Base-by-base conservation (phyloP, 2,329 filamentous ascomycete species). In the Colletotrichum falcatum region DNA sequence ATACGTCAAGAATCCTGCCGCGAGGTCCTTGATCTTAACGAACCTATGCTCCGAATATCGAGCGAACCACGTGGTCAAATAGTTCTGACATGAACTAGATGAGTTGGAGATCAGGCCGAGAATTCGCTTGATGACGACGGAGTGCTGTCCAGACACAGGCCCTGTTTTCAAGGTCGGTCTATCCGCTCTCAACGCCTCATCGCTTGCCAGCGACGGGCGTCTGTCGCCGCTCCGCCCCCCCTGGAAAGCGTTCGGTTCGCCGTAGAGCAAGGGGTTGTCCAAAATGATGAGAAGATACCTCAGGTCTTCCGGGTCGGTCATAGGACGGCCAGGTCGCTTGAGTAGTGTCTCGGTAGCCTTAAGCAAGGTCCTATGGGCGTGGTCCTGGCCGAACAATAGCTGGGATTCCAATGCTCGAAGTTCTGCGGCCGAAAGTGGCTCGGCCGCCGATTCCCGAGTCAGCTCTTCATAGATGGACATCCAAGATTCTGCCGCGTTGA, bases 81-180 rank as follows among this genome's bases (percentile, higher is more conserved):
- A 89, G 64, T 91, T 90, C 75, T 97, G 94, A 74, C 92, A 95
- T 68, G 91, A 88, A 68, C 89, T 88, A 0, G 93, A 87, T 16
- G 93, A 84, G 78, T 97, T 94, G 1, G 94, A 92, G 30, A 97
- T 78, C 12, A 97, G 82, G 0, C 95, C 95, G 33, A 97, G 80
- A 48, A 97, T 90, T 46, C 95, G 89, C 79, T 97, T 97, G 75
- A 97, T 89, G 63, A 97, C 92, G 5, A 92, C 92, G 2, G 93
- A 94, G 79, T 97, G 92, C 70, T 93, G 89, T 1, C 91, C 91
- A 33, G 88, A 84, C 14, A 84, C 77, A 9, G 82, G 85, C 0
- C 84, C 84, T 3, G 81, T 79, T 46, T 78, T 80, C 7, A 81
- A 77, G 3, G 67, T 55, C 4, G 65, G 39, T 8, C 71, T 59